Evolutionary conservation across 768 basidiomycete genomes (phyloP).

Genomic region (Hemileccinum impolitum): DNA sequence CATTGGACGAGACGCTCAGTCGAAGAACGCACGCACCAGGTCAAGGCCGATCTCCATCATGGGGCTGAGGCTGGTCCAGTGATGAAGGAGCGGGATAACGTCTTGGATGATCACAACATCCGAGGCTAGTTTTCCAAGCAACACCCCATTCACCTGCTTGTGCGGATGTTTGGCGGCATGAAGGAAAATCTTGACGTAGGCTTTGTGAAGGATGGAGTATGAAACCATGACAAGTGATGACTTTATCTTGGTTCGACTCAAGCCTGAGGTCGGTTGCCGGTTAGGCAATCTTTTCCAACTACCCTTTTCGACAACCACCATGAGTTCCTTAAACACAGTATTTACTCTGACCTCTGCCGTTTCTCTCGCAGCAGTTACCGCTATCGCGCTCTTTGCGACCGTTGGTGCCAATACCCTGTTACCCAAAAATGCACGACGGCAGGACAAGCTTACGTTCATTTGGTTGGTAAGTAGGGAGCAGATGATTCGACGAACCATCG

Average conservation of each 20-base stretch:
- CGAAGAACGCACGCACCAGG: slow-evolving; percentile 44
- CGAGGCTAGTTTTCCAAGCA: slow-evolving; percentile 53
- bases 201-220: slow-evolving; percentile 56
- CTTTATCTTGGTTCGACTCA: no score
- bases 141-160: slow-evolving; percentile 68
- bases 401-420: slow-evolving; percentile 53
- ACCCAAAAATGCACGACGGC: slow-evolving; percentile 59
- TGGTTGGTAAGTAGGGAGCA: slow-evolving; percentile 57
- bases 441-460: slow-evolving; percentile 68
- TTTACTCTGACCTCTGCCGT: slow-evolving; percentile 62
- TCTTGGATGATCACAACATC: slow-evolving; percentile 52
- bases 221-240: slow-evolving; percentile 28
- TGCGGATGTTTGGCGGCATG: slow-evolving; percentile 82
- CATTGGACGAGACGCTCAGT: background rate
- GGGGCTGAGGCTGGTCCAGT: slow-evolving; percentile 80
- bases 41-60: slow-evolving; percentile 87
- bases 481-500: background rate
- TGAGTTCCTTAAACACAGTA: slow-evolving; percentile 26
- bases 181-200: slow-evolving; percentile 72
- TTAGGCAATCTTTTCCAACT: no score
- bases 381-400: slow-evolving; percentile 49
- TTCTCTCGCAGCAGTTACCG: slow-evolving; percentile 59
- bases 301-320: slow-evolving; percentile 1
- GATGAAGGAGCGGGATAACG: slow-evolving; percentile 74
- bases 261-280: no score